A percentile compares a stretch with the other conserved stretches of the same genome.
Evolutionary conservation across 306 rosid species (phyloP).

Genomic region (Quercus dentata): DNA sequence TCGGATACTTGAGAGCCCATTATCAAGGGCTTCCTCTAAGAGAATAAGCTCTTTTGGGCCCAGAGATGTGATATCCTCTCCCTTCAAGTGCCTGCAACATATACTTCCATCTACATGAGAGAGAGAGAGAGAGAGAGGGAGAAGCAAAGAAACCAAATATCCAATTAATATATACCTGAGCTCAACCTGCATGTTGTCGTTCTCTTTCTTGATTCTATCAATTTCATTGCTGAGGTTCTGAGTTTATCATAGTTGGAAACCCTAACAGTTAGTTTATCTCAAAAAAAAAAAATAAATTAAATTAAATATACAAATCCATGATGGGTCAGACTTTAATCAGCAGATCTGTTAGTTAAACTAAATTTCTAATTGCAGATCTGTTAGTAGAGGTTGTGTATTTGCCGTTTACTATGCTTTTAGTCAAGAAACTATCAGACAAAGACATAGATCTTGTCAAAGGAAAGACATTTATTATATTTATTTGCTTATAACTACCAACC

Average conservation of each 20-base stretch:
- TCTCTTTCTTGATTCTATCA: conserved; percentile 82
- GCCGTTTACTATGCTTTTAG: neutral
- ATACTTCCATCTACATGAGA: neutral
- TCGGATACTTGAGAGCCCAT: conserved; percentile 58
- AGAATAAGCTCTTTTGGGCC: conserved; percentile 64
- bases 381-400: neutral
- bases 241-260: conserved; percentile 15
- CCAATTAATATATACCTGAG: conserved; percentile 43
- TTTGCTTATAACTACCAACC: neutral
- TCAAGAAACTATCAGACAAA: conserved; percentile 20
- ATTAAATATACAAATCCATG: neutral
- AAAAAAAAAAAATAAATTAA: neutral
- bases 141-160: neutral
- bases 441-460: neutral
- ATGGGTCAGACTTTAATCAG: neutral
- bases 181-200: conserved; percentile 82
- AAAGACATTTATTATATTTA: conserved; percentile 9
- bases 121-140: neutral
- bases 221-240: conserved; percentile 83
- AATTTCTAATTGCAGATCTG: neutral
- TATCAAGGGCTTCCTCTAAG: conserved; percentile 62
- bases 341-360: conserved; percentile 21
- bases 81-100: conserved; percentile 79
- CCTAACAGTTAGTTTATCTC: neutral
- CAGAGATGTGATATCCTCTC: conserved; percentile 74